Conservation (phyloP, 345 rosid genomes). For the Camelina hispida region DNA sequence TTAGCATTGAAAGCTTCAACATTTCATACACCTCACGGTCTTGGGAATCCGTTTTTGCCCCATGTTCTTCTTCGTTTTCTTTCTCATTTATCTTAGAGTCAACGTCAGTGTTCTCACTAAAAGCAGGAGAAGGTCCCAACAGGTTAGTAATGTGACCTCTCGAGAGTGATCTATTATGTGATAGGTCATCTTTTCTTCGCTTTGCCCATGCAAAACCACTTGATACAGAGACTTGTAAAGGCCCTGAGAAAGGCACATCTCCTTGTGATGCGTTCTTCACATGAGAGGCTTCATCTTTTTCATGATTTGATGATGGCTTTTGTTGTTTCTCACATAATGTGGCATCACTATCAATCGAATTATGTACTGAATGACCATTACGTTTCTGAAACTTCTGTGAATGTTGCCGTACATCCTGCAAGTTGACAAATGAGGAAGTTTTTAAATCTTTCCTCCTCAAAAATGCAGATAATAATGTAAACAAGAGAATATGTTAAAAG, state of each 20-base stretch:
- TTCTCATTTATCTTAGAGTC: conserved; percentile 60
- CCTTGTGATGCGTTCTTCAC: conserved; percentile 87
- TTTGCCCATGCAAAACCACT: conserved; percentile 98
- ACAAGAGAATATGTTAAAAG: conserved; percentile 32
- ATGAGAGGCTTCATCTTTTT: conserved; percentile 66
- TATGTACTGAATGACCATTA: conserved; percentile 44
- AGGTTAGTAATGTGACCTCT: conserved; percentile 65
- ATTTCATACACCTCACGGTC: conserved; percentile 63
- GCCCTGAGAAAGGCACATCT: conserved; percentile 90
- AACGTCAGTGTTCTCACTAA: conserved; percentile 53
- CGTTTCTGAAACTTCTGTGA: conserved; percentile 44
- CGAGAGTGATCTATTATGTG: conserved; percentile 69
- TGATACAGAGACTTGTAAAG: conserved; percentile 84
- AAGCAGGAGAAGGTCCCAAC: conserved; percentile 58
- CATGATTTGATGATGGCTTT: conserved; percentile 59
- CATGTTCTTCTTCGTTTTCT: conserved; percentile 44
- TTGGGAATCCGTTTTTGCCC: conserved; percentile 54
- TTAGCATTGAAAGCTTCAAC: conserved; percentile 61
- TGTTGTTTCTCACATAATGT: conserved; percentile 50
- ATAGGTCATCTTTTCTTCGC: conserved; percentile 66
- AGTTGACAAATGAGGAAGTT: conserved; percentile 19
- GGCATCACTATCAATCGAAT: conserved; percentile 40
- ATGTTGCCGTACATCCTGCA: conserved; percentile 58
- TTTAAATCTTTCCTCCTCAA: not conserved
- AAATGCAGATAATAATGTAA: conserved; percentile 7